Percentiles rank a stretch among this genome's conserved stretches.
Conservation (phyloP, 805 yeast genomes). For the Candida boidinii region DNA sequence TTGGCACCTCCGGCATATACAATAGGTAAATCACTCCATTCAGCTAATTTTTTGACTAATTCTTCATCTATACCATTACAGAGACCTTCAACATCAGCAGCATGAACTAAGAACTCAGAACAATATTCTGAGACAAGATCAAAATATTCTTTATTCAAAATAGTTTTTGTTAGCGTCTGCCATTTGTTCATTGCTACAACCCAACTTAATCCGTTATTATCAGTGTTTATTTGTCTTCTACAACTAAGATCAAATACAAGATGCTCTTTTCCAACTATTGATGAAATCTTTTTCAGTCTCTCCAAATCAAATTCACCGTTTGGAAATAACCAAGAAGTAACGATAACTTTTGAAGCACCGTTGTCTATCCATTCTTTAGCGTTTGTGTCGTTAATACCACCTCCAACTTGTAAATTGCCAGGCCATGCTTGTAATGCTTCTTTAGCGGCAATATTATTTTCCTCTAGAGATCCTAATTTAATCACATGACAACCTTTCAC, state of each 20-base stretch:
- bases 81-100: constrained; percentile 97
- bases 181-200: constrained; percentile 97
- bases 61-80: constrained; percentile 87
- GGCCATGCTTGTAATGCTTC: constrained; percentile 77
- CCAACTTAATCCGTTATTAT: constrained; percentile 43
- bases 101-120: constrained; percentile 86
- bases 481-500: constrained; percentile 86
- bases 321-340: constrained; percentile 88
- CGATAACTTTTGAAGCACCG: constrained; percentile 82
- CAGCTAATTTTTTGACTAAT: constrained; percentile 60
- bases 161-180: constrained; percentile 78
- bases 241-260: constrained; percentile 91
- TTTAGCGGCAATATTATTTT: constrained; percentile 75
- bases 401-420: constrained; percentile 72
- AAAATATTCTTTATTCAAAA: constrained; percentile 47
- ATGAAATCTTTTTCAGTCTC: constrained; percentile 43
- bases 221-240: constrained; percentile 30
- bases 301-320: constrained; percentile 41
- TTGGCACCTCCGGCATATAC: constrained; percentile 98
- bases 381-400: constrained; percentile 75
- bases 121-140: constrained; percentile 52
- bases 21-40: constrained; percentile 71
- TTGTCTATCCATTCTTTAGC: constrained; percentile 69
- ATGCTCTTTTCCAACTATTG: constrained; percentile 51
- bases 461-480: constrained; percentile 69